phyloP scores from a whole-genome alignment of 2,329 filamentous ascomycete species.

The Penicillium glabrum region DNA sequence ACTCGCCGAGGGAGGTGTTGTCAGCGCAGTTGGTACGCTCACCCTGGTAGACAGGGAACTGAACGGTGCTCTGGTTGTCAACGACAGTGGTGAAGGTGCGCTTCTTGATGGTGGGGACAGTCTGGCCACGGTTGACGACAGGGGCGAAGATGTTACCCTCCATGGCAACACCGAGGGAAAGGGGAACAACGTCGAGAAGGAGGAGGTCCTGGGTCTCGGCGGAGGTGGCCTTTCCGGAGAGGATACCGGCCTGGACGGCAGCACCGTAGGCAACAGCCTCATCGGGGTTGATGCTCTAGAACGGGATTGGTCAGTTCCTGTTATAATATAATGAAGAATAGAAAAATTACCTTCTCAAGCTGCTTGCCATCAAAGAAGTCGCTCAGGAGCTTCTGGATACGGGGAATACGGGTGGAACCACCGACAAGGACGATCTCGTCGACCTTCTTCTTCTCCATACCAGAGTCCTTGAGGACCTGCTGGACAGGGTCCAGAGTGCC shows the following conservation, averaged over 20 bases:
- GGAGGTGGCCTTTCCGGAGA: constrained; percentile 95
- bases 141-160: constrained; percentile 98
- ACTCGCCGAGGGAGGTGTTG: constrained; percentile 97
- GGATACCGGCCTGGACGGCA: constrained; percentile 96
- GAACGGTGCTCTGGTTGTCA: constrained; percentile 72
- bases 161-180: constrained; percentile 98
- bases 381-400: constrained; percentile 97
- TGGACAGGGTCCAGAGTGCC: constrained; percentile 93
- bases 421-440: constrained; percentile 99
- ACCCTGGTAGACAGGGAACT: constrained; percentile 93
- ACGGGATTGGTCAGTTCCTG: background rate
- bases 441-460: constrained; percentile 83
- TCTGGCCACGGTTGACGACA: constrained; percentile 78
- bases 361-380: constrained; percentile 99
- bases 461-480: constrained; percentile 93
- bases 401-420: constrained; percentile 97
- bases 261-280: constrained; percentile 99
- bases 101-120: constrained; percentile 81
- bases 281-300: constrained; percentile 90
- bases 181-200: constrained; percentile 91
- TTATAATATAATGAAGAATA: background rate
- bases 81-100: constrained; percentile 77
- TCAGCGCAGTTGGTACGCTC: constrained; percentile 98
- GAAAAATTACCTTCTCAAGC: constrained; percentile 73
- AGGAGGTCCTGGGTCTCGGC: constrained; percentile 93